These are phyloP conservation scores for Fusarium chlamydosporum DNA, from an alignment of 2,329 filamentous ascomycete species.

Conservation along the genomic window DNA sequence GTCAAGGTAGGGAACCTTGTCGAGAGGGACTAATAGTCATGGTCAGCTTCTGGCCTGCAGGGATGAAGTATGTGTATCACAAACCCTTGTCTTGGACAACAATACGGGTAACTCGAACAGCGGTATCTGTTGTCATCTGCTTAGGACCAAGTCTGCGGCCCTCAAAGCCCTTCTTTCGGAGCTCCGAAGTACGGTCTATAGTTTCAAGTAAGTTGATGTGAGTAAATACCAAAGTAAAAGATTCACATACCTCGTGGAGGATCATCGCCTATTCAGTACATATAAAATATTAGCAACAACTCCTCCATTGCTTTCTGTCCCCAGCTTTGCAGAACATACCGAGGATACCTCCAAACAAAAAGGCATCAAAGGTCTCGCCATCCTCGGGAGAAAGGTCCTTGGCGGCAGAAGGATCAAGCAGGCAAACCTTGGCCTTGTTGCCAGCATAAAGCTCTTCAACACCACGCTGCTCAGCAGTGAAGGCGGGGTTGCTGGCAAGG, in stretches of 20 bases:
- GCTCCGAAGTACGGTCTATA: constrained; percentile 91
- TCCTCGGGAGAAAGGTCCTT: constrained; percentile 88
- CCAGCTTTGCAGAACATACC: constrained; percentile 66
- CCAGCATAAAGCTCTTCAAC: constrained; percentile 86
- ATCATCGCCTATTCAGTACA: constrained; percentile 78
- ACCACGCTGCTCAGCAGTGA: constrained; percentile 80
- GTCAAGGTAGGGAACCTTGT: constrained; percentile 85
- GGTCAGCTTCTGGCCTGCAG: constrained; percentile 25
- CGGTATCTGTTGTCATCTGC: constrained; percentile 99
- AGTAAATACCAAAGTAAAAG: constrained; percentile 6
- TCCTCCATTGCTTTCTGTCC: background rate
- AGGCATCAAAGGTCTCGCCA: constrained; percentile 85
- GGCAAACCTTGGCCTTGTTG: constrained; percentile 82
- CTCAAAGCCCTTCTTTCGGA: constrained; percentile 92
- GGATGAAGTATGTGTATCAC: constrained; percentile 46
- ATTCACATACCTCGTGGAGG: constrained; percentile 82
- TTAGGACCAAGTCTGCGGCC: constrained; percentile 89
- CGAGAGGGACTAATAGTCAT: constrained; percentile 73
- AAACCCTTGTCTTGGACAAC: constrained; percentile 87
- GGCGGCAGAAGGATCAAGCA: constrained; percentile 87
- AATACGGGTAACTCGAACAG: constrained; percentile 91
- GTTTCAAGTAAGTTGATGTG: constrained; percentile 30
- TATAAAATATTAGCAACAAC: constrained; percentile 37
- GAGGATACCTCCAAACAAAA: constrained; percentile 95
- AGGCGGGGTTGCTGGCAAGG: constrained; percentile 69